Percentiles rank a stretch among this genome's conserved stretches.
phyloP scores from a whole-genome alignment of 768 basidiomycete genomes.

The Sistotremastrum suecicum region DNA sequence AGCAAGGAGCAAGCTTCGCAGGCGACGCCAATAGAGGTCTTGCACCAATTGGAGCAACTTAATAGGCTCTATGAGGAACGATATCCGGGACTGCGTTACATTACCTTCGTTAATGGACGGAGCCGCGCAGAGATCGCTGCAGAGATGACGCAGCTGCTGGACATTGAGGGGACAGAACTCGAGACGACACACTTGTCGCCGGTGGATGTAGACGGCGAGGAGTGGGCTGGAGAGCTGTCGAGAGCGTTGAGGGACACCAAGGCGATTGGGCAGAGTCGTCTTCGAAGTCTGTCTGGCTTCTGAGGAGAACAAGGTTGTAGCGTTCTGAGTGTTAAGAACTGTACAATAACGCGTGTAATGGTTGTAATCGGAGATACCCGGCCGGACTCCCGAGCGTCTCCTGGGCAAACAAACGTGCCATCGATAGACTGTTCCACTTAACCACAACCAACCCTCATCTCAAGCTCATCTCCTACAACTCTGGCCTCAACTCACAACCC shows the following conservation, averaged over 20 bases:
- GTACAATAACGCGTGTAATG: no score
- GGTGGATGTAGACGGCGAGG: conserved; percentile 24
- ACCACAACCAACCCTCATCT: no score
- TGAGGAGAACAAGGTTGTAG: background rate
- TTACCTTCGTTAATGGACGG: conserved; percentile 87
- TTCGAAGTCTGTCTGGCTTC: conserved; percentile 26
- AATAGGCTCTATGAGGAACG: conserved; percentile 63
- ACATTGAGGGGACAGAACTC: conserved; percentile 20
- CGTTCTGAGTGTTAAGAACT: background rate
- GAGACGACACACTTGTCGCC: conserved; percentile 21
- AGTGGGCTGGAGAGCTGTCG: conserved; percentile 54
- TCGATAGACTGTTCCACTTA: no score
- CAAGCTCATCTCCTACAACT: no score
- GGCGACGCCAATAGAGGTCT: conserved; percentile 58
- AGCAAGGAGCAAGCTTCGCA: conserved; percentile 55
- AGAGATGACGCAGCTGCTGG: conserved; percentile 66
- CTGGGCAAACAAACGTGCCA: no score
- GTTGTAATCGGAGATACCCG: no score
- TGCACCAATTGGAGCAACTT: conserved; percentile 56
- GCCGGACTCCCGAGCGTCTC: no score
- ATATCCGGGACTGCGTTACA: conserved; percentile 70
- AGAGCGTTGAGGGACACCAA: conserved; percentile 67
- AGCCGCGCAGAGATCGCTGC: conserved; percentile 53
- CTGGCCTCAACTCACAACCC: no score
- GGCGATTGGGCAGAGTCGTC: conserved; percentile 58